Conservation (phyloP, 805 yeast genomes). For the Candida endomychidarum region DNA sequence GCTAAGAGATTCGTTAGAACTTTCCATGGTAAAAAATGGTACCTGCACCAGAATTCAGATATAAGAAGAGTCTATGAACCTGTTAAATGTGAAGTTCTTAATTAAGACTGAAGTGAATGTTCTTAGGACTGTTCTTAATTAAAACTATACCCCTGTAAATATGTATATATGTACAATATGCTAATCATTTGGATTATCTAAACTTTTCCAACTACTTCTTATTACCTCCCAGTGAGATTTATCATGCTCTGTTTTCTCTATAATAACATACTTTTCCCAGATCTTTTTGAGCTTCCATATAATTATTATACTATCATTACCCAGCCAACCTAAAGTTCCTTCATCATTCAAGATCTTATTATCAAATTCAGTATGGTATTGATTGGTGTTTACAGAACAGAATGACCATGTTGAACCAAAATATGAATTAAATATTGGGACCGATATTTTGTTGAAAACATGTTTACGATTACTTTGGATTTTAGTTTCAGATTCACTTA, state of each 20-base stretch:
- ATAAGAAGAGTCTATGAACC: slow-evolving; percentile 33
- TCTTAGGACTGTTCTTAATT: too few relatives aligned
- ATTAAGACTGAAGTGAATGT: too few relatives aligned
- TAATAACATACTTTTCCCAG: slow-evolving; percentile 84
- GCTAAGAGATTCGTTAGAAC: slow-evolving; percentile 53
- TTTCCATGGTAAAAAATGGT: slow-evolving; percentile 52
- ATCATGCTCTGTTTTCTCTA: slow-evolving; percentile 33
- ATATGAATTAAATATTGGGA: slow-evolving; percentile 57
- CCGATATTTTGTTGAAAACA: slow-evolving; percentile 58
- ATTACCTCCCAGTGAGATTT: slow-evolving; percentile 20
- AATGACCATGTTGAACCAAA: slow-evolving; percentile 88
- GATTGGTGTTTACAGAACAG: slow-evolving; percentile 62
- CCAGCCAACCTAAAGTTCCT: slow-evolving; percentile 66
- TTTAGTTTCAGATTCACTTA: slow-evolving; percentile 5
- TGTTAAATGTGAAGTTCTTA: slow-evolving; percentile 31
- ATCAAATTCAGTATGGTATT: slow-evolving; percentile 29
- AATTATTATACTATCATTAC: slow-evolving; percentile 68
- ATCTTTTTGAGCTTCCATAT: slow-evolving; percentile 72
- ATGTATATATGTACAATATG: slow-evolving; percentile 1
- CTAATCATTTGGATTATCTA: slow-evolving; percentile 16
- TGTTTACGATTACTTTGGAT: slow-evolving; percentile 56
- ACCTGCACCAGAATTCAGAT: slow-evolving; percentile 23
- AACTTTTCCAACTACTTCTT: slow-evolving; percentile 27
- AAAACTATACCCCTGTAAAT: slow-evolving; percentile 2
- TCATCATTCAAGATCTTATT: slow-evolving; percentile 21